Evolutionary conservation across 306 rosid species (phyloP), one percentile per base, ranked within the genome.

Genomic region (Quercus engelmannii): DNA sequence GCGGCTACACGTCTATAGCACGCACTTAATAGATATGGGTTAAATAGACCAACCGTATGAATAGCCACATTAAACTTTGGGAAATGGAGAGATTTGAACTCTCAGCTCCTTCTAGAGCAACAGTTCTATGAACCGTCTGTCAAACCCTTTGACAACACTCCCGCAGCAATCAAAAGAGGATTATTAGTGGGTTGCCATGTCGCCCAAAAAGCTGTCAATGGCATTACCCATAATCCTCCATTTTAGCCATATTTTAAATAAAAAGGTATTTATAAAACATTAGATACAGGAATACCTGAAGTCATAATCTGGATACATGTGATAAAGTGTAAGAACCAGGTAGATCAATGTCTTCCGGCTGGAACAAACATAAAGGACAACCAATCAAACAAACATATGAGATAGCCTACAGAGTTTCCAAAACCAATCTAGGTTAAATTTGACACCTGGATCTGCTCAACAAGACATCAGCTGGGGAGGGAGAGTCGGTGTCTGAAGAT

Each of bases 61-160:
- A 86, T 57, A 83, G 65, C 80, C 82, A 81, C 33, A 28, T 67
- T 75, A 79, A 26, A 91, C 79, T 83, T 83, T 83, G 98, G 98
- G 98, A 93, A 93, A 95, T 95, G 99, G 98, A 95, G 99, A 95
- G 98, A 95, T 82, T 95, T 88, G 99, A 95, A 95, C 99, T 95
- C 99, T 93, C 99, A 93, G 96, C 99, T 93, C 88, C 81, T 59
- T 52, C 88, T 77, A 89, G 97, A 95, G 99, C 98, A 86, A 93
- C 98, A 95, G 92, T 88, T 74, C 83, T 56, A 38, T 74, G 30
- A 87, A 91, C 98, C 89, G 99, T 83, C 98, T 93, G 99, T 95
- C 98, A 93, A 89, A 83, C 99, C 99, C 87, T 92, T 90, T 95
- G 99, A 95, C 99, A 95, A 91, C 99, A 95, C 96, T 95, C 94